phyloP scores from a whole-genome alignment of 2,329 filamentous ascomycete species.

The Endocalyx cinctus region DNA sequence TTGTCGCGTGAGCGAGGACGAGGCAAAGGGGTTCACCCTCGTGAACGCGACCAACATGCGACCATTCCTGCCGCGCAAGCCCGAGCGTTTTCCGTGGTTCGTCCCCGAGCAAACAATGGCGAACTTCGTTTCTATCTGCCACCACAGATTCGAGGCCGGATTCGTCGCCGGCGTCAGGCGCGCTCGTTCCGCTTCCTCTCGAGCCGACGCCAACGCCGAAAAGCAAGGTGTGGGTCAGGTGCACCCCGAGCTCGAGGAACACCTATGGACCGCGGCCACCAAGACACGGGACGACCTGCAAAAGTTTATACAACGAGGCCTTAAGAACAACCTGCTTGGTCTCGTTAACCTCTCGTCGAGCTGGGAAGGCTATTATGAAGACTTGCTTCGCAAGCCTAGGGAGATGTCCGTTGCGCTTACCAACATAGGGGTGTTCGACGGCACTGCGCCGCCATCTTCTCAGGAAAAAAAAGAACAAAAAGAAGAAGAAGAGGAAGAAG shows the following conservation, averaged over 20 bases:
- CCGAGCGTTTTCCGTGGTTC: neutral
- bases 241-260: neutral
- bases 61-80: neutral
- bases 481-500: neutral
- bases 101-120: neutral
- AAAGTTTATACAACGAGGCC: neutral
- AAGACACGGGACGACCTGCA: neutral
- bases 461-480: too few species aligned
- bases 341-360: neutral
- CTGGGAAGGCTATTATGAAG: neutral
- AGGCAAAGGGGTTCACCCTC: neutral
- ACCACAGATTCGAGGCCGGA: neutral
- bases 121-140: neutral
- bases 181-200: neutral
- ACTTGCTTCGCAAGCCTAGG: neutral
- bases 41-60: neutral
- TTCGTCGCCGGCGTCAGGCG: neutral
- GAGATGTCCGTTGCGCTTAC: neutral
- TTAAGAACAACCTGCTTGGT: neutral
- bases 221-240: neutral
- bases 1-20: neutral
- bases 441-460: too few species aligned
- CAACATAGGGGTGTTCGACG: neutral
- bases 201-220: neutral
- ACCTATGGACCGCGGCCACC: neutral